Evolutionary conservation across 2,329 filamentous ascomycete genomes (phyloP).

Genomic region (Alternaria viburni): DNA sequence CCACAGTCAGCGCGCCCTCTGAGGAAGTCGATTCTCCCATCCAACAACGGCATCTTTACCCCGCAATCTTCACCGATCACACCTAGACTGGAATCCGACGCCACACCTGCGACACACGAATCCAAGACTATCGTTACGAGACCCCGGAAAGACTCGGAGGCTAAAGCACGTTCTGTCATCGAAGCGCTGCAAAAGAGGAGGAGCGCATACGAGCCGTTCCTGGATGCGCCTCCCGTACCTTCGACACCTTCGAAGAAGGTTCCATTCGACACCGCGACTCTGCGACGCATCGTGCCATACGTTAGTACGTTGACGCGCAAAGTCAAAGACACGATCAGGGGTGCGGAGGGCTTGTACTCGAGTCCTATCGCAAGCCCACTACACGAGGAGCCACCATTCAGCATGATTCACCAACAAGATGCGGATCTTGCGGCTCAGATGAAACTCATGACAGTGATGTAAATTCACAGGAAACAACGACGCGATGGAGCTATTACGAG

Average conservation of each 20-base stretch:
- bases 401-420: slow-evolving; percentile 43
- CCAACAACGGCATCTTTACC: slow-evolving; percentile 46
- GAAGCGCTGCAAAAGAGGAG: slow-evolving; percentile 63
- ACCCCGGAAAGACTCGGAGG: slow-evolving; percentile 62
- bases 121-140: slow-evolving; percentile 45
- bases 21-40: slow-evolving; percentile 46
- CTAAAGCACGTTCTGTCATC: slow-evolving; percentile 67
- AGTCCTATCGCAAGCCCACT: slow-evolving; percentile 49
- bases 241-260: slow-evolving; percentile 57
- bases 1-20: slow-evolving; percentile 30
- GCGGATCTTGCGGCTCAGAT: slow-evolving; percentile 45
- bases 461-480: slow-evolving; percentile 31
- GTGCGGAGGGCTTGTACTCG: slow-evolving; percentile 56
- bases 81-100: slow-evolving; percentile 31
- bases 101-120: slow-evolving; percentile 31
- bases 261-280: slow-evolving; percentile 70
- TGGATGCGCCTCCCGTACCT: slow-evolving; percentile 35
- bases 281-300: slow-evolving; percentile 66
- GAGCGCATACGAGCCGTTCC: slow-evolving; percentile 37
- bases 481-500: slow-evolving; percentile 15
- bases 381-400: slow-evolving; percentile 46
- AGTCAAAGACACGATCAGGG: slow-evolving; percentile 56
- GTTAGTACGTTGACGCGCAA: slow-evolving; percentile 56
- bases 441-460: slow-evolving; percentile 52
- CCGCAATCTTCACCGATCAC: slow-evolving; percentile 42